A percentile compares a stretch with the other conserved stretches of the same genome.
Evolutionary conservation across 2,329 filamentous ascomycete genomes (phyloP).

Genomic region (Cercospora janseana): DNA sequence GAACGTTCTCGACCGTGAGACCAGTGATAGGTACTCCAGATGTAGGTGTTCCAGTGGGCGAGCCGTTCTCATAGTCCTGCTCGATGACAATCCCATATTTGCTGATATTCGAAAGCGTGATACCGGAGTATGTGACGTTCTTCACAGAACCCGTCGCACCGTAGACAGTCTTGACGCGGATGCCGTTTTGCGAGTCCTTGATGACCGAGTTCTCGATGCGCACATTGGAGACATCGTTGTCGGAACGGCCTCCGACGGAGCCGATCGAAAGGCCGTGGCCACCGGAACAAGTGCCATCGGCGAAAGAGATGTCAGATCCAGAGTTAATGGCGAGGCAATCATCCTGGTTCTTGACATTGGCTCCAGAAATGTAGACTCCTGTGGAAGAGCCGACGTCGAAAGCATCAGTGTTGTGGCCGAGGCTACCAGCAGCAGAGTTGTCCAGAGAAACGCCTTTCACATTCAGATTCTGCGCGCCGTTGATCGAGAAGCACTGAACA

Average conservation of each 20-base stretch:
- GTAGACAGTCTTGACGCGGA: conserved; percentile 57
- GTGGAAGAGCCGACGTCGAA: conserved; percentile 38
- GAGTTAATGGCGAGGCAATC: conserved; percentile 36
- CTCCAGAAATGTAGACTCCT: conserved; percentile 33
- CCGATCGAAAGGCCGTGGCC: conserved; percentile 31
- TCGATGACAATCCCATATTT: conserved; percentile 58
- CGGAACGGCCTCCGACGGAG: conserved; percentile 52
- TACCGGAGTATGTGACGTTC: conserved; percentile 54
- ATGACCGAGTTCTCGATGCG: conserved; percentile 51
- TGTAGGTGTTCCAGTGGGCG: conserved; percentile 46
- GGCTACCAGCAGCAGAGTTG: conserved; percentile 42
- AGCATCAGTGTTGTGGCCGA: conserved; percentile 42
- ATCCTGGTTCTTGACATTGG: conserved; percentile 37
- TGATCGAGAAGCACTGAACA: conserved; percentile 43
- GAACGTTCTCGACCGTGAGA: conserved; percentile 47
- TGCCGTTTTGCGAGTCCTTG: conserved; percentile 54
- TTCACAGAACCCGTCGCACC: conserved; percentile 53
- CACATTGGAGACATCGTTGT: conserved; percentile 56
- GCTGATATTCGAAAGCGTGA: conserved; percentile 52
- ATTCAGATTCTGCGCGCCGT: conserved; percentile 36
- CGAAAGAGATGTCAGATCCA: conserved; percentile 33
- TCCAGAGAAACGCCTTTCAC: conserved; percentile 42
- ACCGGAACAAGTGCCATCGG: conserved; percentile 28
- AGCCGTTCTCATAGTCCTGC: conserved; percentile 57
- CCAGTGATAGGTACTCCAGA: conserved; percentile 56